Base-by-base conservation (phyloP, 257 asterid species). In the Nicotiana attenuata region DNA sequence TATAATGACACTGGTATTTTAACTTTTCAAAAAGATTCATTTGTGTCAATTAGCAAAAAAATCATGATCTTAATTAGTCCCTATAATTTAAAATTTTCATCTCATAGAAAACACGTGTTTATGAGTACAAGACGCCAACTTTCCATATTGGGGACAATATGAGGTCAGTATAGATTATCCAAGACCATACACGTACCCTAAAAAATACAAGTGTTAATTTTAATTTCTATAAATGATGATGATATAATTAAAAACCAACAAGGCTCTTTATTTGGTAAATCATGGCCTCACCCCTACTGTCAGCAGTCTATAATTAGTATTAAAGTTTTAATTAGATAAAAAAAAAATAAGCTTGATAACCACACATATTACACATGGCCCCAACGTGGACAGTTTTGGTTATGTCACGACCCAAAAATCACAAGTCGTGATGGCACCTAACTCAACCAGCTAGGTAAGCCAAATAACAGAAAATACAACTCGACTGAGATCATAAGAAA, bases 101-200 rank as follows among this genome's bases (percentile, higher is more conserved):
- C 4, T 28, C 14, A 5, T 65, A 29, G 31, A 22, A 65, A 65
- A 56, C 88, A 76, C 41, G 80, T 83, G 80, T 65, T 47, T 22
- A 29, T 5, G 26, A 20, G 26, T 17, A 24, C 22, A 0, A 31
- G 52, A 69, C 29, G 67, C 66, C 53, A 66, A 14, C 35, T 73
- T 65, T 79, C 60, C 80, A 81, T 26, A 52, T 85, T 80, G 76
- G 61, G 80, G 73, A 65, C 73, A 63, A 2, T 80, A 5, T 35
- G 85, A 87, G 71, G 83, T 87, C 84, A 82, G 85, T 45, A 31
- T 9, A 41, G 2, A 20, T 19, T 0, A 50, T 50, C 22, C 67
- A 50, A 33, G 53, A 67, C 85, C 88, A 84, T 76, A 87, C 88
- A 82, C 88, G 90, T 87, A 76, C 38, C 41, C 22, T 5, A 2